These are phyloP conservation scores for Puccinellia tenuiflora DNA, from an alignment of 176 grass and related monocot genomes.

Conservation along the genomic window DNA sequence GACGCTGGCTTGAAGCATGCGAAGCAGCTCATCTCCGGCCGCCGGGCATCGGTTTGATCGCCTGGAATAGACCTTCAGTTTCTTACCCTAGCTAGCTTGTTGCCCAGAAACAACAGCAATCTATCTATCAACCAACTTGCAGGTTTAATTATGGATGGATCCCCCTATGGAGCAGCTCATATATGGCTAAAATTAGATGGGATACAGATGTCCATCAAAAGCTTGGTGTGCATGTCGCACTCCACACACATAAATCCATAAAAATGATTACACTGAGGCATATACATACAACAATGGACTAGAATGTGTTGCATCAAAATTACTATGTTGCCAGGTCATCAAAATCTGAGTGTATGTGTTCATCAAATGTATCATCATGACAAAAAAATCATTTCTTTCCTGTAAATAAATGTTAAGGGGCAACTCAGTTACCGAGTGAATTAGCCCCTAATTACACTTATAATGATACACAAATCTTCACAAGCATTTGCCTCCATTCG, in stretches of 20 bases:
- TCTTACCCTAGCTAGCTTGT: background rate
- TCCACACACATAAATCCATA: background rate
- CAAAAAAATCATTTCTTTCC: conserved; percentile 15
- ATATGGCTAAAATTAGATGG: background rate
- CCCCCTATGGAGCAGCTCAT: background rate
- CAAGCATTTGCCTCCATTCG: conserved; percentile 32
- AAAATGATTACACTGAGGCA: too few species aligned
- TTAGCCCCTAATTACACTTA: conserved; percentile 33
- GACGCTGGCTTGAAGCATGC: conserved; percentile 29
- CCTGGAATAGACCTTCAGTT: background rate
- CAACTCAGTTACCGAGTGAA: conserved; percentile 29
- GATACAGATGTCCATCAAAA: background rate
- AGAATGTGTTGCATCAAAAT: background rate
- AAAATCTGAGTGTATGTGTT: background rate
- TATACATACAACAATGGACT: too few species aligned
- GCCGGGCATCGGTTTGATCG: background rate
- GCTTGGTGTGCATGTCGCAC: background rate
- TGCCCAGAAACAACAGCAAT: too few species aligned
- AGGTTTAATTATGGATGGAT: background rate
- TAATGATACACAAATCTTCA: conserved; percentile 39
- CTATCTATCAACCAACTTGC: background rate
- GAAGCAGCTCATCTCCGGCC: conserved; percentile 25
- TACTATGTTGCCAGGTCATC: background rate
- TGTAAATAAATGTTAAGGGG: conserved; percentile 27
- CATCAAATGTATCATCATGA: background rate